Evolutionary conservation across 2,329 filamentous ascomycete genomes (phyloP).

Genomic region (Verticillium klebahnii): DNA sequence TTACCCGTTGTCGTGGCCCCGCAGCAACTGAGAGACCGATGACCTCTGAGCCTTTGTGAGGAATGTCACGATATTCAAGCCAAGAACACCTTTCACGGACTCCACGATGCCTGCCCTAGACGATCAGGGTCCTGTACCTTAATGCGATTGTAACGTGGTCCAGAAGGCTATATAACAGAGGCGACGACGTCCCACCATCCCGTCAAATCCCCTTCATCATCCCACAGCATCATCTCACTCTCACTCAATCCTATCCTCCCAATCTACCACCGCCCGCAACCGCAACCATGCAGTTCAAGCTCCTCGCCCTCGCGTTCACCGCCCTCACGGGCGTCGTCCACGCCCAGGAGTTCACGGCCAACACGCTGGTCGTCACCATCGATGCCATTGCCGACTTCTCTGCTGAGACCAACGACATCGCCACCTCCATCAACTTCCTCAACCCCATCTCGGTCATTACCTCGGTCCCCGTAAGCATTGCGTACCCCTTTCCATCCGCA

Average conservation of each 20-base stretch:
- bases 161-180: neutral
- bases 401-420: constrained; percentile 5
- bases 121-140: neutral
- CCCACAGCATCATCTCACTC: neutral
- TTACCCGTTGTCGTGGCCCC: neutral
- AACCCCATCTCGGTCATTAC: neutral
- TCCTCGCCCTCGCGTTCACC: constrained; percentile 12
- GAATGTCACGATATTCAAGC: neutral
- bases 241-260: neutral
- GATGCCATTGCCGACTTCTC: constrained; percentile 10
- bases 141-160: neutral
- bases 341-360: constrained; percentile 6
- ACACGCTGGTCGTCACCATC: constrained; percentile 8
- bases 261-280: neutral
- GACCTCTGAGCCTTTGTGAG: neutral
- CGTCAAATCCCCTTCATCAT: neutral
- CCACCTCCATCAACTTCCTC: constrained; percentile 1
- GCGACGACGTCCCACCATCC: neutral
- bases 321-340: constrained; percentile 9
- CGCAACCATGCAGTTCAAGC: constrained; percentile 14
- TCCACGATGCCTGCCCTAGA: neutral
- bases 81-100: neutral
- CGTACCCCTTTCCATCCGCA: neutral
- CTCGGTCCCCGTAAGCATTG: constrained; percentile 2
- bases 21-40: neutral